Percentiles rank a stretch among this genome's conserved stretches.
These are phyloP conservation scores for Aspergillus persii DNA, from an alignment of 2,329 filamentous ascomycete species.

Conservation along the genomic window DNA sequence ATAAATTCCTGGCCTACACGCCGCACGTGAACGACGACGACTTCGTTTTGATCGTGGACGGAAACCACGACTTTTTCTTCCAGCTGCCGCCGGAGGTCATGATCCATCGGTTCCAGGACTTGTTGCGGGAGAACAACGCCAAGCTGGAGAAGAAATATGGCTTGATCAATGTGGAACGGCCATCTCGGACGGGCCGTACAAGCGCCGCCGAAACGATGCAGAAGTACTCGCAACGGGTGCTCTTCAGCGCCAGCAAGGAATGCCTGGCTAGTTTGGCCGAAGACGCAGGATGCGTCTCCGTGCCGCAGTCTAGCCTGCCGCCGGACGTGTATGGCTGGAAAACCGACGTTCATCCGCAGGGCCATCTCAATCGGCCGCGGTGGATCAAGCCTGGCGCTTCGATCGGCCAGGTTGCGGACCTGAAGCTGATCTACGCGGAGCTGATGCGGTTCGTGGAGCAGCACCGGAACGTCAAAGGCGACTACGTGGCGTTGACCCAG, in stretches of 20 bases:
- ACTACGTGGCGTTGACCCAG: conserved; percentile 51
- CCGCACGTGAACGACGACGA: conserved; percentile 56
- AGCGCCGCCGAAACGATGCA: conserved; percentile 28
- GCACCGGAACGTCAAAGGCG: conserved; percentile 32
- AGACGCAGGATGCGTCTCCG: conserved; percentile 52
- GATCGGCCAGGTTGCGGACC: conserved; percentile 52
- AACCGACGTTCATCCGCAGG: conserved; percentile 40
- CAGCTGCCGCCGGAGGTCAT: conserved; percentile 64
- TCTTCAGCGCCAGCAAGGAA: conserved; percentile 56
- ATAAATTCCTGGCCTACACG: conserved; percentile 49
- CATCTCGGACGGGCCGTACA: conserved; percentile 9
- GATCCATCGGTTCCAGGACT: conserved; percentile 59
- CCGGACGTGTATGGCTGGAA: conserved; percentile 48
- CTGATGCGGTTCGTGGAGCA: conserved; percentile 40
- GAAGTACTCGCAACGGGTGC: conserved; percentile 52
- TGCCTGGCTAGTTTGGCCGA: conserved; percentile 46
- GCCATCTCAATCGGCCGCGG: conserved; percentile 43
- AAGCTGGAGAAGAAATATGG: conserved; percentile 53
- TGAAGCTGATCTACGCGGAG: conserved; percentile 47
- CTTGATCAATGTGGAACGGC: conserved; percentile 22
- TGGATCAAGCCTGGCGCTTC: conserved; percentile 50
- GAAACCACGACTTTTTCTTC: conserved; percentile 59
- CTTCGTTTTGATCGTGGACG: conserved; percentile 63
- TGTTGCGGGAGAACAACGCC: conserved; percentile 54
- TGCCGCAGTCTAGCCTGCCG: conserved; percentile 52